Evolutionary conservation across 1,284 basidiomycete genomes (phyloP).

Genomic region (Papiliotrema fonsecae): DNA sequence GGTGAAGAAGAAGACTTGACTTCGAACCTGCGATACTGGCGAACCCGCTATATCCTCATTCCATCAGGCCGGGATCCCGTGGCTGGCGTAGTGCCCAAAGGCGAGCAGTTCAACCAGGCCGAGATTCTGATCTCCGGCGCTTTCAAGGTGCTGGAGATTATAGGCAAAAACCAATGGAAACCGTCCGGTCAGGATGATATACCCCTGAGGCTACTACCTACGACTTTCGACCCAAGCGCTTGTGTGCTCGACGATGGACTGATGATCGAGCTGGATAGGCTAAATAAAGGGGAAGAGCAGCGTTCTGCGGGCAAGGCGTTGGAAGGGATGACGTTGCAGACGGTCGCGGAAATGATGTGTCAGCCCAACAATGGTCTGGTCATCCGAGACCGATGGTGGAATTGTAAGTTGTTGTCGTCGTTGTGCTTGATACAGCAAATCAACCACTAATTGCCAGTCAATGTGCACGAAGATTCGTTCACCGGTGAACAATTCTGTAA

Average conservation of each 20-base stretch:
- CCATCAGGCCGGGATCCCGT: constrained; percentile 67
- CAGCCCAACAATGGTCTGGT: constrained; percentile 41
- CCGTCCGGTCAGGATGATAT: constrained; percentile 56
- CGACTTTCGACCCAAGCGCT: constrained; percentile 71
- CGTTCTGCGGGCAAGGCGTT: constrained; percentile 27
- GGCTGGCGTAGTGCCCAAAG: constrained; percentile 52
- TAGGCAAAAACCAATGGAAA: constrained; percentile 74
- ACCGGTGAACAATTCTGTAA: constrained; percentile 78
- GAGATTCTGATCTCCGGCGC: constrained; percentile 85
- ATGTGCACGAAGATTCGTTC: constrained; percentile 57
- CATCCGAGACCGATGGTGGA: constrained; percentile 44
- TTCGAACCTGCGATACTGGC: constrained; percentile 82
- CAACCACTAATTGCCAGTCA: constrained; percentile 12
- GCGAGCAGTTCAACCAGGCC: constrained; percentile 73
- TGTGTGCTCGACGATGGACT: constrained; percentile 72
- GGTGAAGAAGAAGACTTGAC: constrained; percentile 71
- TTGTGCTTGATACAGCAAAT: neutral
- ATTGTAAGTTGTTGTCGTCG: constrained; percentile 21
- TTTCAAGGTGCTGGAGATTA: constrained; percentile 83
- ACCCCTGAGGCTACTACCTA: constrained; percentile 65
- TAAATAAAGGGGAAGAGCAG: constrained; percentile 47
- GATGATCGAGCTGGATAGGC: constrained; percentile 70
- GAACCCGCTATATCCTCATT: constrained; percentile 90
- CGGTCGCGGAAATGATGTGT: constrained; percentile 42
- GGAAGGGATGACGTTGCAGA: constrained; percentile 39